Conservation (phyloP, 768 basidiomycete species). For the Lanmaoa pseudosensibilis region DNA sequence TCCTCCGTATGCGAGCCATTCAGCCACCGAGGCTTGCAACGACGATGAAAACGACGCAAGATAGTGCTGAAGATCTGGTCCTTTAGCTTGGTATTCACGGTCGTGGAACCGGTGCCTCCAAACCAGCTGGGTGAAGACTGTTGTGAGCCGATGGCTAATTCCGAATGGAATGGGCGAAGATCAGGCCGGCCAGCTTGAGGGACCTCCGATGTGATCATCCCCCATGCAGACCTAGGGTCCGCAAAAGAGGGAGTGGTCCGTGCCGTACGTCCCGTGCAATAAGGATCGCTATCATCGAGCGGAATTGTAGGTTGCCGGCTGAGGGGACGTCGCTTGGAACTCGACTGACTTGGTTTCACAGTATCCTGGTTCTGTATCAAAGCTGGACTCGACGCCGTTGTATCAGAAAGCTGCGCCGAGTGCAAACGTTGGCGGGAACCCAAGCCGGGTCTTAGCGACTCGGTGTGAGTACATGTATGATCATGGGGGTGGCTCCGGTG, state of each 20-base stretch:
- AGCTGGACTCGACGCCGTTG: conserved; percentile 72
- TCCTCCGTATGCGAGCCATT: conserved; percentile 51
- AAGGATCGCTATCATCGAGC: conserved; percentile 43
- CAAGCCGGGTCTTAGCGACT: conserved; percentile 28
- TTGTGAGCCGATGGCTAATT: conserved; percentile 33
- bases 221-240: conserved; percentile 20
- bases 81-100: conserved; percentile 91
- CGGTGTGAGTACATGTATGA: conserved; percentile 47
- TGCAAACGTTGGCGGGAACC: conserved; percentile 39
- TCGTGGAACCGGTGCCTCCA: conserved; percentile 88
- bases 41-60: conserved; percentile 68
- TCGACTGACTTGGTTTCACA: conserved; percentile 4
- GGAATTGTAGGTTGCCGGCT: conserved; percentile 40
- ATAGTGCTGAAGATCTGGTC: conserved; percentile 95
- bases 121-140: conserved; percentile 55
- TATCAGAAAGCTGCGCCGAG: conserved; percentile 46
- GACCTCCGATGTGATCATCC: conserved; percentile 27
- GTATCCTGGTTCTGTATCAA: conserved; percentile 42
- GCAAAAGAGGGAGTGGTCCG: conserved; percentile 31
- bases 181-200: conserved; percentile 27
- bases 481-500: conserved; percentile 48
- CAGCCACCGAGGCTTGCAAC: conserved; percentile 33
- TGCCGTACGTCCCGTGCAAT: conserved; percentile 40
- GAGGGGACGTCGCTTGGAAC: conserved; percentile 41
- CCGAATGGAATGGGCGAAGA: conserved; percentile 43